Percentiles rank a stretch among this genome's conserved stretches.
These are phyloP conservation scores for Pichia sp. DNA, from an alignment of 1,139 yeast genomes.

Conservation along the genomic window DNA sequence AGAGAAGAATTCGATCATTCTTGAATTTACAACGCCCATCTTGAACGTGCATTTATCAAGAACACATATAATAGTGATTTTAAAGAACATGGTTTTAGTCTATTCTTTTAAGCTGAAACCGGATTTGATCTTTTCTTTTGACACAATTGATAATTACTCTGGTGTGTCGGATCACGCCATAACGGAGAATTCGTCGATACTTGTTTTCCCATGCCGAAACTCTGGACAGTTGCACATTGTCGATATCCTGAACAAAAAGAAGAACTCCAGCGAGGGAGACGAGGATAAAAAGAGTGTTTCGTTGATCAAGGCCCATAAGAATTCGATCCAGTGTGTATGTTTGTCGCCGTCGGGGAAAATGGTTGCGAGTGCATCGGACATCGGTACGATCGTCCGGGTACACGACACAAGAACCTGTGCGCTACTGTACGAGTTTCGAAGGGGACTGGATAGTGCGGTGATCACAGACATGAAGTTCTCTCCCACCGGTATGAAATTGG, in stretches of 20 bases:
- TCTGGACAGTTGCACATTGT: conserved; percentile 78
- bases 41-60: conserved; percentile 71
- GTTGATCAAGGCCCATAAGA: conserved; percentile 79
- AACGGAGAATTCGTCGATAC: conserved; percentile 32
- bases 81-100: conserved; percentile 62
- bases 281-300: conserved; percentile 60
- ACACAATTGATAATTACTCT: conserved; percentile 61
- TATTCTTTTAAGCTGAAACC: conserved; percentile 84
- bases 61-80: conserved; percentile 66
- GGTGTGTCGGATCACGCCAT: conserved; percentile 66
- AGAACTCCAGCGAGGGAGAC: conserved; percentile 21
- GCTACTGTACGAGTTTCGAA: conserved; percentile 71
- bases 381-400: conserved; percentile 81
- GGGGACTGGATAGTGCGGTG: conserved; percentile 82
- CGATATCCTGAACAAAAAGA: conserved; percentile 53
- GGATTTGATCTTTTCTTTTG: conserved; percentile 60
- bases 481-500: conserved; percentile 68
- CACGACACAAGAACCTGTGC: conserved; percentile 75
- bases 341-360: conserved; percentile 69
- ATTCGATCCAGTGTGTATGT: conserved; percentile 62
- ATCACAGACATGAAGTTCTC: conserved; percentile 82
- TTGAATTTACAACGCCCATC: conserved; percentile 74
- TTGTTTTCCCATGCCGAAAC: conserved; percentile 71
- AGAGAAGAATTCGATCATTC: conserved; percentile 64
- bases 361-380: conserved; percentile 82